Conservation (phyloP, 1,284 basidiomycete species). For the Exobasidium rhododendri region DNA sequence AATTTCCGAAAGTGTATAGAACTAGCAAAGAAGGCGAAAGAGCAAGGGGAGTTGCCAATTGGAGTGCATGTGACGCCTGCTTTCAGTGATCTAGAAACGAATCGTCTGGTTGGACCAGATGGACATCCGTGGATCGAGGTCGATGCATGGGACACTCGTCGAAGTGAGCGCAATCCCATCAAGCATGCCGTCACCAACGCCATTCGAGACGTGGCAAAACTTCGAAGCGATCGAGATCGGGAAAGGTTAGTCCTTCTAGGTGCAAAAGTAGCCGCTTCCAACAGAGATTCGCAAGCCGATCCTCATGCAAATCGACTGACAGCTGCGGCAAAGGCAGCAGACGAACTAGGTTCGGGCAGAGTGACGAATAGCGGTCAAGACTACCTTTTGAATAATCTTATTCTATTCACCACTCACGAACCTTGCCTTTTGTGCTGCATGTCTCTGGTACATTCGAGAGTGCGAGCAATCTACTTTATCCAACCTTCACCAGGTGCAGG, state of each 20-base stretch:
- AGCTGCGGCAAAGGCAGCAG: too few species aligned
- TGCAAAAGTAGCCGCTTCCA: conserved; percentile 7
- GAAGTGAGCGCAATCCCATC: conserved; percentile 35
- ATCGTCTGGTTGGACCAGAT: neutral
- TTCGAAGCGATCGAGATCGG: conserved; percentile 15
- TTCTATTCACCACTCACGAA: conserved; percentile 49
- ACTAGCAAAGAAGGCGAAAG: conserved; percentile 23
- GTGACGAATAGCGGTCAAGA: conserved; percentile 35
- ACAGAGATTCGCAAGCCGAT: neutral
- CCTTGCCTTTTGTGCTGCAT: conserved; percentile 52
- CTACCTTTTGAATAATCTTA: conserved; percentile 46
- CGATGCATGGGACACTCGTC: conserved; percentile 39
- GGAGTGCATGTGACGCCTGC: conserved; percentile 35
- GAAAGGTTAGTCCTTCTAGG: conserved; percentile 5
- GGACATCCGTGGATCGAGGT: conserved; percentile 27
- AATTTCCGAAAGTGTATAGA: conserved; percentile 23
- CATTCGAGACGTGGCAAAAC: conserved; percentile 28
- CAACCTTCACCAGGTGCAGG: conserved; percentile 38
- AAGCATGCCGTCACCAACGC: conserved; percentile 44
- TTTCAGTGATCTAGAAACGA: conserved; percentile 13
- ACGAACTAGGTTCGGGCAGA: neutral
- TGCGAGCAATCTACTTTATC: conserved; percentile 41
- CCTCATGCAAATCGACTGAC: neutral
- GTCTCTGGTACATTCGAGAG: conserved; percentile 50
- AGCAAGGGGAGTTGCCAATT: conserved; percentile 19